Evolutionary conservation across 495 filamentous ascomycete genomes (phyloP).

Genomic region (Penicillium angulare): DNA sequence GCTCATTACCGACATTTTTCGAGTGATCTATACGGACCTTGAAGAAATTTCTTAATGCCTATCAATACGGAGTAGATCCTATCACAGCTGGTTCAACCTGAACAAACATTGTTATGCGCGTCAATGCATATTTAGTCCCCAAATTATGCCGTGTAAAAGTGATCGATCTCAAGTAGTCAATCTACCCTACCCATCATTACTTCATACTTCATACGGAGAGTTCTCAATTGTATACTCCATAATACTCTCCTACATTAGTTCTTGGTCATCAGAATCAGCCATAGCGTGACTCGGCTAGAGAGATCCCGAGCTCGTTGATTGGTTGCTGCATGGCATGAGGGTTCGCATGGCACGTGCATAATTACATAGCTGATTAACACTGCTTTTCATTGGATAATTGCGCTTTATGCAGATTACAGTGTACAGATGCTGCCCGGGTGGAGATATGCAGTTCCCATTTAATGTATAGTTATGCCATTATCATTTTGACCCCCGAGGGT

Average conservation of each 20-base stretch:
- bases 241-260: background rate
- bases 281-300: slow-evolving; percentile 20
- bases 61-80: background rate
- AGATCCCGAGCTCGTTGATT: slow-evolving; percentile 4
- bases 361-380: background rate
- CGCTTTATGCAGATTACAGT: too few species aligned
- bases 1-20: background rate
- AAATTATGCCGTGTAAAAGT: too few species aligned
- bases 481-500: background rate
- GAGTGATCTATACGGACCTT: background rate
- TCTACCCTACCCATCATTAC: too few species aligned
- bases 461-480: too few species aligned
- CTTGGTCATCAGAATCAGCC: background rate
- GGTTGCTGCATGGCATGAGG: slow-evolving; percentile 9
- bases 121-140: too few species aligned
- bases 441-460: too few species aligned
- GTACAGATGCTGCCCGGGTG: too few species aligned
- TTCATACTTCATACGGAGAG: too few species aligned
- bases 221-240: background rate
- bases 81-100: background rate
- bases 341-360: slow-evolving; percentile 10
- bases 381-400: background rate
- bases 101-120: too few species aligned
- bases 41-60: background rate
- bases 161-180: too few species aligned